Evolutionary conservation across 78 protist genomes (phyloP).

Genomic region (Planoprotostelium fungivorum): DNA sequence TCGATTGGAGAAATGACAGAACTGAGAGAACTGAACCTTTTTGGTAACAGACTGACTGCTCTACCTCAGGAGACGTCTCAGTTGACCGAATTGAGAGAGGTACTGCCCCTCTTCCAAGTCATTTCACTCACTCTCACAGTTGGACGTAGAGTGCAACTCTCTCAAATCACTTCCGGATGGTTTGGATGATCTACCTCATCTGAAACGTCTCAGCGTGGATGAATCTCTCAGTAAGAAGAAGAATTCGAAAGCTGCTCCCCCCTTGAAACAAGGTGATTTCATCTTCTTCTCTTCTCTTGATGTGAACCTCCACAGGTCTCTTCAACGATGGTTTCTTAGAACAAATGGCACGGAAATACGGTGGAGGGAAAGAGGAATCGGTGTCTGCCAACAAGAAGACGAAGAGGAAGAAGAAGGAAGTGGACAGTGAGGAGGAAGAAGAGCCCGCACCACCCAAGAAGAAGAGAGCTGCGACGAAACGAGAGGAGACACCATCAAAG

Average conservation of each 20-base stretch:
- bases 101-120: background rate
- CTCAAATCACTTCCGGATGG: background rate
- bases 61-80: background rate
- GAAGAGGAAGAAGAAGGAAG: background rate
- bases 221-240: background rate
- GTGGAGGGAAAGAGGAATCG: too few species aligned
- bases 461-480: too few species aligned
- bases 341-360: background rate
- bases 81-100: background rate
- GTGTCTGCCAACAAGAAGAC: background rate
- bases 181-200: background rate
- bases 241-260: background rate
- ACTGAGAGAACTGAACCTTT: background rate
- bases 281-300: background rate
- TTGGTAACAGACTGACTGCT: background rate
- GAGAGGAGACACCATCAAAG: too few species aligned
- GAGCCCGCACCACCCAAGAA: too few species aligned
- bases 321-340: background rate
- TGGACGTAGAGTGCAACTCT: background rate
- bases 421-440: too few species aligned
- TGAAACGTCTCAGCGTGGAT: background rate
- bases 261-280: background rate
- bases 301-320: background rate
- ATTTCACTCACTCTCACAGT: background rate
- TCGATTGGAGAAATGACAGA: background rate